Conservation (phyloP, 2,329 filamentous ascomycete species). For the Mariannaea elegans region DNA sequence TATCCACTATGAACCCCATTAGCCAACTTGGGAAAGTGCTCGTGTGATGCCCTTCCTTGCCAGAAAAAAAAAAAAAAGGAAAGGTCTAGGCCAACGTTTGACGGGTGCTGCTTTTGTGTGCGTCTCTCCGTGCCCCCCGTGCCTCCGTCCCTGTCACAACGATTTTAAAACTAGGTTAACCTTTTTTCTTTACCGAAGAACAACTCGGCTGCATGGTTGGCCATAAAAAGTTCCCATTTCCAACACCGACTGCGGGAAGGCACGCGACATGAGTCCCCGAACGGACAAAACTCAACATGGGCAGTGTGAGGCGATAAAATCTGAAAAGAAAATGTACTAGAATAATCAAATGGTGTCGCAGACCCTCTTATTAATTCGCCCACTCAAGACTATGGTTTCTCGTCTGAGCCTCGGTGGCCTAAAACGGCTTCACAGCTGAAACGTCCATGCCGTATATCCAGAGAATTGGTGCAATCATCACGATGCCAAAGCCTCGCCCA, state of each 20-base stretch:
- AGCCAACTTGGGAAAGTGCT: conserved; percentile 23
- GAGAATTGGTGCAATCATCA: not conserved
- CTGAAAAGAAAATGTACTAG: too few species aligned
- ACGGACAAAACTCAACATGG: not conserved
- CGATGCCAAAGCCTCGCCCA: not conserved
- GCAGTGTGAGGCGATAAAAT: too few species aligned
- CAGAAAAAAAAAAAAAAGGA: too few species aligned
- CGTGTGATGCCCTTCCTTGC: conserved; percentile 18
- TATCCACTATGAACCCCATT: not conserved
- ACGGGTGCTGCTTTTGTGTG: too few species aligned
- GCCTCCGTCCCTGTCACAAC: not conserved
- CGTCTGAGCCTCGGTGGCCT: conserved; percentile 15
- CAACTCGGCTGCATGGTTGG: too few species aligned
- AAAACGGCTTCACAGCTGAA: not conserved
- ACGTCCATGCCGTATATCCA: not conserved
- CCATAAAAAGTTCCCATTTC: not conserved
- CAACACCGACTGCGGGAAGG: not conserved
- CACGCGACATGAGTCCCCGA: not conserved
- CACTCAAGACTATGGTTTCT: not conserved
- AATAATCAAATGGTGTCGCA: too few species aligned
- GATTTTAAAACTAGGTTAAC: not conserved
- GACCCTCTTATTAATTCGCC: too few species aligned
- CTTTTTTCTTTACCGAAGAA: not conserved
- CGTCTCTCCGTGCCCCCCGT: not conserved
- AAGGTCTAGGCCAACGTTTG: not conserved